phyloP scores from a whole-genome alignment of 2,329 filamentous ascomycete genomes.

The Diatrype stigma region DNA sequence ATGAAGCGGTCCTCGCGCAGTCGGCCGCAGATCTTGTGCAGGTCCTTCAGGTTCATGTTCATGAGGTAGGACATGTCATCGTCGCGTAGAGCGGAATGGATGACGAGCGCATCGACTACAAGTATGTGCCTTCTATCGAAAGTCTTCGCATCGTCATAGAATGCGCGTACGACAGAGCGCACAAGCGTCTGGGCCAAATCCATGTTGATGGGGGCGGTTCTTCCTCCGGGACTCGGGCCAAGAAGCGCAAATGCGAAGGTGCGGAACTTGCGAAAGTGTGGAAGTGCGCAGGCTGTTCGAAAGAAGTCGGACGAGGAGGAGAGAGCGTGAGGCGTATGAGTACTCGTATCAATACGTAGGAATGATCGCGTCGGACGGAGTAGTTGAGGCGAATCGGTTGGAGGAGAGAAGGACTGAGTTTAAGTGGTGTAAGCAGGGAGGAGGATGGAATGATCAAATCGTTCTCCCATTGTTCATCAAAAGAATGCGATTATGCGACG shows the following conservation, averaged over 20 bases:
- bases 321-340: too few species aligned
- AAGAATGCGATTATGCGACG: not conserved
- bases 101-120: conserved; percentile 71
- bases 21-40: conserved; percentile 83
- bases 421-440: not conserved
- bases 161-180: conserved; percentile 75
- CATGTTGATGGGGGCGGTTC: conserved; percentile 28
- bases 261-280: too few species aligned
- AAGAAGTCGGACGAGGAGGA: too few species aligned
- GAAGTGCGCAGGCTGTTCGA: not conserved
- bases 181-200: conserved; percentile 70
- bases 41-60: conserved; percentile 84
- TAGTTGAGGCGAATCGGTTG: too few species aligned
- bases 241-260: not conserved
- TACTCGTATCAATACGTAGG: too few species aligned
- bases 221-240: not conserved
- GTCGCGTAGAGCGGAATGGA: conserved; percentile 74
- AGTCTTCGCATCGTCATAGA: conserved; percentile 61
- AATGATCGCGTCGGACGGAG: too few species aligned
- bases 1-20: conserved; percentile 84
- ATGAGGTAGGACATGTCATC: conserved; percentile 84
- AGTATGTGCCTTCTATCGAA: conserved; percentile 66
- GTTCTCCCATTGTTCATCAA: not conserved
- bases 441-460: not conserved
- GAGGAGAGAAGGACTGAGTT: too few species aligned